phyloP scores from a whole-genome alignment of 495 filamentous ascomycete genomes.

The Ramalina peruviana region DNA sequence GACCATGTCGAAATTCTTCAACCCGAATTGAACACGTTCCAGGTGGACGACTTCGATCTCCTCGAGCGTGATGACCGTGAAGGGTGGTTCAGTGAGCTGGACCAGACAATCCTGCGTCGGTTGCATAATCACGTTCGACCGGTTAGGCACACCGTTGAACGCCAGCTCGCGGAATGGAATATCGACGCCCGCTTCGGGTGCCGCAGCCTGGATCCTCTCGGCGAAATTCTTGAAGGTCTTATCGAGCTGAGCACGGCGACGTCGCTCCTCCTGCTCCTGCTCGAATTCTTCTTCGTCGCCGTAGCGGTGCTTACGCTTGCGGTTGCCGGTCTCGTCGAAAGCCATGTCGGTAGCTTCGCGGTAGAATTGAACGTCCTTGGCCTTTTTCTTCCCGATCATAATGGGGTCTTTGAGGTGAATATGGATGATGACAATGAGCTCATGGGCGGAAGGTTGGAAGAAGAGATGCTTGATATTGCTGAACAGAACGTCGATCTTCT shows the following conservation, averaged over 20 bases:
- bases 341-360: slow-evolving; percentile 96
- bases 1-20: slow-evolving; percentile 98
- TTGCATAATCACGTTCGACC: slow-evolving; percentile 87
- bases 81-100: slow-evolving; percentile 91
- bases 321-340: slow-evolving; percentile 96
- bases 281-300: slow-evolving; percentile 99
- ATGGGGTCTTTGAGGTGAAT: slow-evolving; percentile 96
- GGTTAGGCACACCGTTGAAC: slow-evolving; percentile 90
- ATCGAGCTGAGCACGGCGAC: slow-evolving; percentile 79
- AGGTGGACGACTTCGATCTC: slow-evolving; percentile 95
- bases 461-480: slow-evolving; percentile 98
- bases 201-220: slow-evolving; percentile 93
- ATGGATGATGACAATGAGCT: slow-evolving; percentile 96
- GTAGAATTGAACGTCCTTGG: slow-evolving; percentile 97
- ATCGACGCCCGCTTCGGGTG: slow-evolving; percentile 65
- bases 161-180: slow-evolving; percentile 93
- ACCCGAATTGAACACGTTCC: slow-evolving; percentile 90
- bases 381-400: slow-evolving; percentile 97
- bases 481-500: slow-evolving; percentile 76
- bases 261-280: slow-evolving; percentile 91
- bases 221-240: slow-evolving; percentile 92
- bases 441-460: slow-evolving; percentile 92
- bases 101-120: slow-evolving; percentile 98
- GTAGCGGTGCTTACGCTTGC: slow-evolving; percentile 95
- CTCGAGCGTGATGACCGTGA: slow-evolving; percentile 83